These are phyloP conservation scores for Talaromyces sp. DNA, from an alignment of 2,329 filamentous ascomycete genomes.

Conservation along the genomic window DNA sequence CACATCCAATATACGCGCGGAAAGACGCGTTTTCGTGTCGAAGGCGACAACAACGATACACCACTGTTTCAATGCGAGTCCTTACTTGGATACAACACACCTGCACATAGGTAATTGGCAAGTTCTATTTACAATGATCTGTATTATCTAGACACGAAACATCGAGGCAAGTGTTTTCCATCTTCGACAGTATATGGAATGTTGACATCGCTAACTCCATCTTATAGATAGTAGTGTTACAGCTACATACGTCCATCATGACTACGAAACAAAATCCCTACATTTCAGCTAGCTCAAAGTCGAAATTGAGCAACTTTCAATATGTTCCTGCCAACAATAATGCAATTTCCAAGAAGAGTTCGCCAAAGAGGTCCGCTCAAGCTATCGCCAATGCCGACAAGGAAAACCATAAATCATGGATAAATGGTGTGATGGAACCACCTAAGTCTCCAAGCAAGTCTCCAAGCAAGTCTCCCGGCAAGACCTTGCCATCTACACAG, in stretches of 20 bases:
- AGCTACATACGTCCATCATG: constrained; percentile 23
- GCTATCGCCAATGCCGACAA: constrained; percentile 39
- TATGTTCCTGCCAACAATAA: constrained; percentile 42
- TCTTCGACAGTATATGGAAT: neutral
- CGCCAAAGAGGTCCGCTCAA: constrained; percentile 25
- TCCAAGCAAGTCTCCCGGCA: constrained; percentile 22
- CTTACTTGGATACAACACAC: neutral
- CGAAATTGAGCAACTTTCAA: constrained; percentile 55
- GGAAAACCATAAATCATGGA: constrained; percentile 42
- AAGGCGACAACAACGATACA: neutral
- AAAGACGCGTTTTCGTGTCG: constrained; percentile 18
- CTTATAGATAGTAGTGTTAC: neutral
- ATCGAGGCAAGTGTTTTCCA: neutral
- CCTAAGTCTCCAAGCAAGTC: constrained; percentile 23
- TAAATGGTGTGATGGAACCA: constrained; percentile 33
- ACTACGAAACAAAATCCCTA: constrained; percentile 28
- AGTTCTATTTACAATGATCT: neutral
- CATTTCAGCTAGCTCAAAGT: constrained; percentile 52
- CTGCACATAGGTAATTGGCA: neutral
- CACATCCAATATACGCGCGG: constrained; percentile 10
- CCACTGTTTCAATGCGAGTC: neutral
- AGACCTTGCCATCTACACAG: constrained; percentile 22
- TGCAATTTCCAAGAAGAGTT: constrained; percentile 14
- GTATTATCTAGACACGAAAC: neutral
- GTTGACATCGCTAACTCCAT: constrained; percentile 5